Base-by-base conservation (phyloP, 495 filamentous ascomycete genomes). In the Aspergillus leporis region DNA sequence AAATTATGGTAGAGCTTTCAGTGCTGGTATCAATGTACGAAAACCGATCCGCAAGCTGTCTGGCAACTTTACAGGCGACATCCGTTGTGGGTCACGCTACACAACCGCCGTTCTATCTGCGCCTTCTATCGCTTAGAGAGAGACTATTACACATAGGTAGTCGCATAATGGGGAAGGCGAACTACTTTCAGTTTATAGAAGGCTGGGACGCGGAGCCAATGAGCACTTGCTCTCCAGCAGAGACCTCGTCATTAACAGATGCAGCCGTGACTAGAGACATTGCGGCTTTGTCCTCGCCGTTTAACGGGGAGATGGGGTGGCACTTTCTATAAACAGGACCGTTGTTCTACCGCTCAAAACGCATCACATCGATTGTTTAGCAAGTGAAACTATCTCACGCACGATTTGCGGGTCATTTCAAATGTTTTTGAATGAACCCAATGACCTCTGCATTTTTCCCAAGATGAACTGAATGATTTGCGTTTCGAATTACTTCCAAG, bases 241-340 rank as follows among this genome's bases (percentile, higher is more conserved):
- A 36, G 2, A 36, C 9, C 34, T 36, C 34, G 34, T 36, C 34
- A 4, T 36, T 14, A 10, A 14, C 34, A 3, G 34, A 36, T 36
- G 34, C 34, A 1, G 34, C 34, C 9, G 34, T 36, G 34, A 36
- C 34, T 2, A 36, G 34, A 14, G 34, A 36, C 9, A 36, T 36
- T 4, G 34, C 34, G 34, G 9, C 34, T 36, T 36, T 36, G 9
- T 36, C 34, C 10, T 36, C 47, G 22, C 47, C 47, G 19, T 30
- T 30, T 4, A 16, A 14, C 25, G 22, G 23, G 12, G 22, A 54
- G 59, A 10, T 63, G 56, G 61, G 56, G 58, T 55, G 61, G 59
- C 34, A 56, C 61, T 22, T 36, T 12, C 10, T 36, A 14, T 36
- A 36, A 36, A 28, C 3, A 6, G 25, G 3, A 6, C 6, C 25